phyloP scores from a whole-genome alignment of 257 asterid species.

The Solanum sparsipilum region DNA sequence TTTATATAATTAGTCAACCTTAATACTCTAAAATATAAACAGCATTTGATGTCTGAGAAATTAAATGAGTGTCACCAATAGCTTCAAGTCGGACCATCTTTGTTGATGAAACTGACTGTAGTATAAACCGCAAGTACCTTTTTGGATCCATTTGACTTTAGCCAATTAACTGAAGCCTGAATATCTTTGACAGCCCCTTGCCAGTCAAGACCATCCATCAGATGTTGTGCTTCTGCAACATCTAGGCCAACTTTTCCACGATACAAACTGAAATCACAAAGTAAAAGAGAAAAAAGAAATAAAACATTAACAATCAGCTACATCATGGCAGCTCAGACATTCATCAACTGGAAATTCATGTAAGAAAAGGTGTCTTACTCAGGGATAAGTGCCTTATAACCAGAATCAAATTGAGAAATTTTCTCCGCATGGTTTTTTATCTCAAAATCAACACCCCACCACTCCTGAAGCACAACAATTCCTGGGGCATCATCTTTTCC shows the following conservation, averaged over 20 bases:
- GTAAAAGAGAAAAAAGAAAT: not conserved
- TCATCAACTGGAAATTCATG: not conserved
- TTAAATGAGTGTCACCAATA: not conserved
- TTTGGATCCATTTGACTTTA: constrained; percentile 78
- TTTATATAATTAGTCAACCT: not conserved
- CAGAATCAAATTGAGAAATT: constrained; percentile 67
- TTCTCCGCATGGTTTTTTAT: constrained; percentile 92
- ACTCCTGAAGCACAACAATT: constrained; percentile 89
- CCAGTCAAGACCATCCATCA: constrained; percentile 97
- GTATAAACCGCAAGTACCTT: constrained; percentile 38
- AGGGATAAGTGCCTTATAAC: constrained; percentile 84
- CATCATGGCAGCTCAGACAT: not conserved
- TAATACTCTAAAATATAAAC: not conserved
- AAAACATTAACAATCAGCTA: not conserved
- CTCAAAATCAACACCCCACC: constrained; percentile 99
- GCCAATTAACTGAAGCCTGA: constrained; percentile 91
- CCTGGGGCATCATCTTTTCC: constrained; percentile 97
- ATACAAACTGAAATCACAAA: constrained; percentile 46
- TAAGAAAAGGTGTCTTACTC: constrained; percentile 46
- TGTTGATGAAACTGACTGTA: not conserved
- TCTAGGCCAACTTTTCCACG: constrained; percentile 96
- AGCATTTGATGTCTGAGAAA: not conserved
- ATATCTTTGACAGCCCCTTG: constrained; percentile 91
- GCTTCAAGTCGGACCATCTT: not conserved
- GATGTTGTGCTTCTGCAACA: constrained; percentile 95